A percentile compares a stretch with the other conserved stretches of the same genome.
Evolutionary conservation across 345 rosid species (phyloP).

Genomic region (Erucastrum elatum): DNA sequence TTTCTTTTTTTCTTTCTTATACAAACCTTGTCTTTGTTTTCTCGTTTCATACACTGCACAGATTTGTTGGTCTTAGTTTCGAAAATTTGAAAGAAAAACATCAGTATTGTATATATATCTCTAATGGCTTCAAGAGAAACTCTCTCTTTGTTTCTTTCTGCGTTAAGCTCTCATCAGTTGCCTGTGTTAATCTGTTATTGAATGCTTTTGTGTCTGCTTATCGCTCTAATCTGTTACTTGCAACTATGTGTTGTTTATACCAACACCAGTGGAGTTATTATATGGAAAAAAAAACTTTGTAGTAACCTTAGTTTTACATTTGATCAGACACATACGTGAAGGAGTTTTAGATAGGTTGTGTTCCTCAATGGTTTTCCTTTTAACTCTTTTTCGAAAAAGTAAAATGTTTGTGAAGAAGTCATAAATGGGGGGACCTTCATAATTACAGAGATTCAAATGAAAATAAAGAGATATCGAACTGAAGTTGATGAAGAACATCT

Average conservation of each 20-base stretch:
- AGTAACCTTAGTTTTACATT: not conserved
- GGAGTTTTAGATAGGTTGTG: not conserved
- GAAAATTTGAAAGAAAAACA: not conserved
- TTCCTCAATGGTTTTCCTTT: not conserved
- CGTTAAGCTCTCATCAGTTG: not conserved
- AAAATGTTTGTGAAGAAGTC: not conserved
- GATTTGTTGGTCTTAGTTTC: conserved; percentile 12
- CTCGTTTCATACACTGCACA: conserved; percentile 12
- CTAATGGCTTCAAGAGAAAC: conserved; percentile 11
- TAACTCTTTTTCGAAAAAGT: conserved; percentile 3
- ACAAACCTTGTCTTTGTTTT: conserved; percentile 8
- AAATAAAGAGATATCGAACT: conserved; percentile 27
- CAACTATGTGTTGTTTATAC: not conserved
- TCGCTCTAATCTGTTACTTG: not conserved
- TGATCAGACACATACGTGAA: not conserved
- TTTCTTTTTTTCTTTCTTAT: not conserved
- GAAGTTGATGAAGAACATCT: conserved; percentile 31
- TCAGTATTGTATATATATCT: conserved; percentile 40
- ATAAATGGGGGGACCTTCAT: not conserved
- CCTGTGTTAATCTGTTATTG: conserved; percentile 2
- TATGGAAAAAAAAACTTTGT: conserved; percentile 1
- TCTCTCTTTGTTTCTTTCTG: conserved; percentile 4
- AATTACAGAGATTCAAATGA: conserved; percentile 25
- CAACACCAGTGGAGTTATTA: not conserved
- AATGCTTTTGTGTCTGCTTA: not conserved